Evolutionary conservation across 1,284 basidiomycete genomes (phyloP).

Genomic region (Ustilago shanxiensis): DNA sequence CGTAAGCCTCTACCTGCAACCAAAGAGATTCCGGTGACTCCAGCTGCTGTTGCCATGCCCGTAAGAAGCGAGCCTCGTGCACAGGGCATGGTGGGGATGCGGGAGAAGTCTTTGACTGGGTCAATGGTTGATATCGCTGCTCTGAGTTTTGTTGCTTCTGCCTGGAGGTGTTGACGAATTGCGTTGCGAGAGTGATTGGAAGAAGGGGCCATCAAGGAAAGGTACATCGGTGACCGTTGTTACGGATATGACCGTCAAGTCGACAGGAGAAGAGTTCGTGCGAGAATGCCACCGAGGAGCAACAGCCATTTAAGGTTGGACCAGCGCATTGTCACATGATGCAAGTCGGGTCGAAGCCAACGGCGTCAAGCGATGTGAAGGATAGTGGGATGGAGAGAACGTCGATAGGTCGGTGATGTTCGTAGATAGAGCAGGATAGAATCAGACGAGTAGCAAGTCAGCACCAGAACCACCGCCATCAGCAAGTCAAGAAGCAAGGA

Average conservation of each 20-base stretch:
- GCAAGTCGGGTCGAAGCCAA: not conserved
- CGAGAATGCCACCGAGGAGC: too few species aligned
- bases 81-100: constrained; percentile 45
- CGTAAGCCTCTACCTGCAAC: constrained; percentile 51
- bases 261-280: too few species aligned
- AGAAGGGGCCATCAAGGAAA: not conserved
- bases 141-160: constrained; percentile 37
- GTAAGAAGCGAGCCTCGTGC: constrained; percentile 42
- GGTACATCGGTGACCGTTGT: too few species aligned
- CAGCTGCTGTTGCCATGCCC: constrained; percentile 56
- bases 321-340: too few species aligned
- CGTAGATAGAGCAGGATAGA: not conserved
- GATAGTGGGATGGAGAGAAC: too few species aligned
- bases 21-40: constrained; percentile 46
- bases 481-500: not conserved
- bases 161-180: constrained; percentile 6
- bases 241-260: too few species aligned
- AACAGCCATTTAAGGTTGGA: too few species aligned
- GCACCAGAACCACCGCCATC: not conserved
- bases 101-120: constrained; percentile 36
- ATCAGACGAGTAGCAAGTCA: not conserved
- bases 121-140: constrained; percentile 41
- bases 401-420: too few species aligned
- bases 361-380: not conserved
- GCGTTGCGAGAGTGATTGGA: not conserved